Conservation (phyloP, 2,329 filamentous ascomycete genomes). For the Aspergillus flavus region DNA sequence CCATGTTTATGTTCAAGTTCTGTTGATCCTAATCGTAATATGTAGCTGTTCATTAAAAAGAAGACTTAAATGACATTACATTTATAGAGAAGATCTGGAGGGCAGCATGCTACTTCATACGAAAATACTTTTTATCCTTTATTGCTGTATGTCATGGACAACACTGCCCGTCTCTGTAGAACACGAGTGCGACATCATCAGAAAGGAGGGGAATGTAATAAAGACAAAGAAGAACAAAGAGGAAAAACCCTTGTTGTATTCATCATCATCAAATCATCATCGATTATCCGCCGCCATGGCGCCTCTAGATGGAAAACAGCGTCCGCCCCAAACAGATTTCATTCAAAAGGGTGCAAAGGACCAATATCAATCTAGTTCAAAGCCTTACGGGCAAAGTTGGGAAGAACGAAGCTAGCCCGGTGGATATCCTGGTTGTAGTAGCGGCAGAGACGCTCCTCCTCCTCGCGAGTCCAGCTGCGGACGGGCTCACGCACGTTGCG, state of each 20-base stretch:
- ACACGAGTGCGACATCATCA: neutral
- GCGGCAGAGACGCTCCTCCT: constrained; percentile 88
- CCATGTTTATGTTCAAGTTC: constrained; percentile 8
- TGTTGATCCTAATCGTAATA: neutral
- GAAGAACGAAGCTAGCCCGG: constrained; percentile 89
- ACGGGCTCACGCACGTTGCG: constrained; percentile 84
- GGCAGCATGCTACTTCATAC: neutral
- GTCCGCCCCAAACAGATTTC: constrained; percentile 10
- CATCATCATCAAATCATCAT: constrained; percentile 25
- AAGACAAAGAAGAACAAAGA: neutral
- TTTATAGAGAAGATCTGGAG: neutral
- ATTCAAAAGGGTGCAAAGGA: constrained; percentile 7
- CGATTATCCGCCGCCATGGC: constrained; percentile 14
- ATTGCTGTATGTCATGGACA: neutral
- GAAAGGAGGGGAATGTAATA: neutral
- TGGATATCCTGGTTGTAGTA: constrained; percentile 99
- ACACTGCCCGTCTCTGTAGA: neutral
- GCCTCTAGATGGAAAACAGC: constrained; percentile 12
- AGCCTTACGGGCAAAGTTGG: constrained; percentile 85
- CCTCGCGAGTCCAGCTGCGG: constrained; percentile 77
- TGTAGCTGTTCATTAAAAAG: neutral
- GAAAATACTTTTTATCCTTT: constrained; percentile 1
- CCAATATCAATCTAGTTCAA: constrained; percentile 36
- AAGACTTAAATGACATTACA: neutral
- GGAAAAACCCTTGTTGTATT: constrained; percentile 14